Base-by-base conservation (phyloP, 495 filamentous ascomycete genomes). In the Talaromyces stipitatus region DNA sequence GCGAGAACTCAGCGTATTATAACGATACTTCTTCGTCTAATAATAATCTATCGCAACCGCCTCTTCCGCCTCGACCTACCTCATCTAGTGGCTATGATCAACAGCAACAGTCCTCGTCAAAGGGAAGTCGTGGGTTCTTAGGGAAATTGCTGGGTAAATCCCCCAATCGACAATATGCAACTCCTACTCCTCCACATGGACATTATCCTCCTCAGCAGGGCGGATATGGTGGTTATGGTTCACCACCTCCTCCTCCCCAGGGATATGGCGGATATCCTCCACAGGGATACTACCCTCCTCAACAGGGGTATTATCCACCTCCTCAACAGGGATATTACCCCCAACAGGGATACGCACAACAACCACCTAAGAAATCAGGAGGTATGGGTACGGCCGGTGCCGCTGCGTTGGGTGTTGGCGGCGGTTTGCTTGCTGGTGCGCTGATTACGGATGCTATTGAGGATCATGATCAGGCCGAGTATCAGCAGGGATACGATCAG, bases 361-460 rank as follows among this genome's bases (percentile, higher is more conserved):
- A 33, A 16, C 28, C 28, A 4, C 32, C 27, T 27, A 33, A 50
- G 28, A 51, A 51, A 23, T 29, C 20, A 54, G 57, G 14, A 43
- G 43, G 12, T 52, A 50, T 32, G 45, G 55, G 48, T 4, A 30
- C 24, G 0, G 24, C 27, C 48, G 88, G 88, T 46, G 88, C 81
- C 24, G 87, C 86, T 8, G 90, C 89, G 16, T 69, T 92, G 58
- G 90, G 90, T 67, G 64, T 89, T 8, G 90, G 89, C 47, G 90
- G 84, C 55, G 90, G 90, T 54, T 59, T 95, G 62, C 38, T 92
- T 2, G 89, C 88, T 58, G 89, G 89, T 10, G 72, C 76, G 60
- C 48, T 92, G 65, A 64, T 95, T 38, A 86, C 78, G 3, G 79
- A 88, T 63, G 84, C 82, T 9, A 72, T 90, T 46, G 66, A 83